Conservation (phyloP, 2,329 filamentous ascomycete genomes). For the Fusarium sp. region DNA sequence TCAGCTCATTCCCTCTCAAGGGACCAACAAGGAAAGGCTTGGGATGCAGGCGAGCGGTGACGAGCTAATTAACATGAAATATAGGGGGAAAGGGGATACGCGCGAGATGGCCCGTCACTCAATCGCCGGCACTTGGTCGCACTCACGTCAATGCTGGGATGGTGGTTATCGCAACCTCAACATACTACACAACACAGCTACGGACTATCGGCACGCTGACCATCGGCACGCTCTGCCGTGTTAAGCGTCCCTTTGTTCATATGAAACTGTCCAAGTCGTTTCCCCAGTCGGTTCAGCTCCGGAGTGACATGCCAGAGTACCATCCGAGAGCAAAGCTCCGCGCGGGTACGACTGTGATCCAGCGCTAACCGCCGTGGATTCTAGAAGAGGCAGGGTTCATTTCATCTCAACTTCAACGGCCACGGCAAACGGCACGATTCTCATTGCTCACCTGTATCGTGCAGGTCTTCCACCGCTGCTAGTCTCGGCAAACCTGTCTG, state of each 20-base stretch:
- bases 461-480: slow-evolving; percentile 30
- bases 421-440: slow-evolving; percentile 5
- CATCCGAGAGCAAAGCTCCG: not conserved
- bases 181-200: not conserved
- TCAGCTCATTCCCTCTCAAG: slow-evolving; percentile 27
- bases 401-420: slow-evolving; percentile 1
- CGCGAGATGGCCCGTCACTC: not conserved
- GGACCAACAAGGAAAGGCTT: not conserved
- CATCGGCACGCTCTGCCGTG: slow-evolving; percentile 12
- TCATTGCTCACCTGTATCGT: slow-evolving; percentile 30
- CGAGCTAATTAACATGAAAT: not conserved
- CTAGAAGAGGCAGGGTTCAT: slow-evolving; percentile 17
- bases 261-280: slow-evolving; percentile 6
- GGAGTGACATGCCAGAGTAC: slow-evolving; percentile 11
- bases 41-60: slow-evolving; percentile 9
- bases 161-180: not conserved
- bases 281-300: slow-evolving; percentile 25
- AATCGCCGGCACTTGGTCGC: not conserved
- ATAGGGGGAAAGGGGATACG: not conserved
- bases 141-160: not conserved
- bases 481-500: slow-evolving; percentile 15
- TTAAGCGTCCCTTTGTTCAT: slow-evolving; percentile 7
- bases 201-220: slow-evolving; percentile 17
- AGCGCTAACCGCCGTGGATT: slow-evolving; percentile 17
- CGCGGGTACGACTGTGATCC: slow-evolving; percentile 1